Evolutionary conservation across 2,329 filamentous ascomycete species (phyloP), one percentile per base, ranked within the genome.

Genomic region (Cladosporium sp.): DNA sequence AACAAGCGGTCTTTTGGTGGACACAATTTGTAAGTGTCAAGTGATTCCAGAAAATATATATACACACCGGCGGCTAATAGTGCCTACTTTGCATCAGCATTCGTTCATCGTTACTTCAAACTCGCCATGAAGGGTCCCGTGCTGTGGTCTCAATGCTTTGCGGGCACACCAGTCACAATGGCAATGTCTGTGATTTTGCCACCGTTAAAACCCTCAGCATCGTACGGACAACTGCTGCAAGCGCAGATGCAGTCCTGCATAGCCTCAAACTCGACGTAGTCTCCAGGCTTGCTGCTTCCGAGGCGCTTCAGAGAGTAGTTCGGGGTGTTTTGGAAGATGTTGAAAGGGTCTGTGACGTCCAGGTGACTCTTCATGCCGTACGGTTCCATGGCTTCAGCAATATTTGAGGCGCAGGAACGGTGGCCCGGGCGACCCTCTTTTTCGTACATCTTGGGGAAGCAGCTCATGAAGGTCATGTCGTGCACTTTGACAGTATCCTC

Each of bases 381-480:
- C 7, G 58, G 55, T 45, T 57, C 43, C 67, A 70, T 69, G 12
- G 62, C 69, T 52, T 70, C 68, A 2, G 64, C 64, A 38, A 70
- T 66, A 53, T 71, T 71, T 45, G 59, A 54, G 12, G 68, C 67
- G 48, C 69, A 72, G 44, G 59, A 65, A 12, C 68, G 54, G 55
- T 72, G 69, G n/a, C 58, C 59, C 12, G 57, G 43, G 13, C 66
- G 43, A 15, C 67, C 67, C 30, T 57, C 53, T 45, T 66, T 63
- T 22, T 55, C 55, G 51, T 71, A 71, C 47, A 71, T 59, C 27
- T 64, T 60, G 2, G 68, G 69, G 50, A 66, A 69, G 55, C 69
- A 72, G 9, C 64, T 64, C 67, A 71, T 70, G 62, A 67, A 68
- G 1, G 65, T 69, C 66, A 70, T 68, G 50, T 70, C 69, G 58